Evolutionary conservation across 805 yeast species (phyloP).

Genomic region (Zygoascus biomembranicola): DNA sequence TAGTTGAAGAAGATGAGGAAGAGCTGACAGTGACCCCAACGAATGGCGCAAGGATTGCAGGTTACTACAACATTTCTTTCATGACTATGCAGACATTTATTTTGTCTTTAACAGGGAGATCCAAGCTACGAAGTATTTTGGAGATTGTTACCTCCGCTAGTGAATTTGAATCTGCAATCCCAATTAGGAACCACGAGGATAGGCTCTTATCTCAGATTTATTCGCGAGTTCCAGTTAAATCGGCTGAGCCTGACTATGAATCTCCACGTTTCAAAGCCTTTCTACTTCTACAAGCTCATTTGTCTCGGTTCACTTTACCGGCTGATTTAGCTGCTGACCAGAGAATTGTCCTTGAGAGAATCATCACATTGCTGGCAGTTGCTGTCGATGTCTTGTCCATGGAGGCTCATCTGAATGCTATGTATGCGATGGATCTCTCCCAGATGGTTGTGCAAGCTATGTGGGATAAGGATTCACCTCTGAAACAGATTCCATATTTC

Average conservation of each 20-base stretch:
- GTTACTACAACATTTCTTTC: slow-evolving; percentile 61
- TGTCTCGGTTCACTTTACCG: slow-evolving; percentile 57
- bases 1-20: slow-evolving; percentile 46
- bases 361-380: slow-evolving; percentile 51
- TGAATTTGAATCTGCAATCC: slow-evolving; percentile 58
- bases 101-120: slow-evolving; percentile 41
- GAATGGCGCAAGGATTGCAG: slow-evolving; percentile 66
- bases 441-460: slow-evolving; percentile 85
- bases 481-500: slow-evolving; percentile 75
- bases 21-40: slow-evolving; percentile 42
- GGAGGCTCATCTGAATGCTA: slow-evolving; percentile 71
- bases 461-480: slow-evolving; percentile 72
- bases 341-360: slow-evolving; percentile 39
- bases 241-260: slow-evolving; percentile 28
- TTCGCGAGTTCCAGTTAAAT: slow-evolving; percentile 54
- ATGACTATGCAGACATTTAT: slow-evolving; percentile 57
- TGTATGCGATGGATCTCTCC: slow-evolving; percentile 74
- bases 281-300: slow-evolving; percentile 70
- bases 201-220: slow-evolving; percentile 41
- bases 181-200: slow-evolving; percentile 57
- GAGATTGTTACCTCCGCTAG: slow-evolving; percentile 58
- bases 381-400: slow-evolving; percentile 69
- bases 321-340: slow-evolving; percentile 55
- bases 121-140: slow-evolving; percentile 53
- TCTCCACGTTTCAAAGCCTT: slow-evolving; percentile 65